A percentile compares a stretch with the other conserved stretches of the same genome.
These are phyloP conservation scores for Cubamyces lactineus DNA, from an alignment of 768 basidiomycete species.

Conservation along the genomic window DNA sequence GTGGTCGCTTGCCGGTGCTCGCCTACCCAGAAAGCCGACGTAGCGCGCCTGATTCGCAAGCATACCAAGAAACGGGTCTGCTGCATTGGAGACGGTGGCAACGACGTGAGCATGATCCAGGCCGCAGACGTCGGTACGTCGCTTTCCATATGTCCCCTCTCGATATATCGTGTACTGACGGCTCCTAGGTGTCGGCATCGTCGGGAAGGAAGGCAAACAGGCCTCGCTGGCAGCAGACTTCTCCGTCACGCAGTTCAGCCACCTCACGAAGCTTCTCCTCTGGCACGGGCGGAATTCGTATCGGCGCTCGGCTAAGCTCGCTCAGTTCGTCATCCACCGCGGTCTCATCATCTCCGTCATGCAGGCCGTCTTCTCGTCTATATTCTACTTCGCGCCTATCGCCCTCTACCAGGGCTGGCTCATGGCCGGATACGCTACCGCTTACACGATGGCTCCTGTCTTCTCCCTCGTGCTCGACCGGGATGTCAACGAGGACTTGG, in stretches of 20 bases:
- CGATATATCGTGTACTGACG: constrained; percentile 2
- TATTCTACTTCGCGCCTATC: constrained; percentile 94
- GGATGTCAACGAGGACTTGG: constrained; percentile 95
- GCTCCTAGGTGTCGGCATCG: constrained; percentile 85
- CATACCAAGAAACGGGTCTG: constrained; percentile 95
- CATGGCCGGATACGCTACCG: constrained; percentile 94
- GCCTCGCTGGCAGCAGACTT: constrained; percentile 99
- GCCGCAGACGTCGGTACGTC: constrained; percentile 95
- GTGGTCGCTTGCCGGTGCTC: constrained; percentile 98
- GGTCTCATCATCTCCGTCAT: constrained; percentile 97
- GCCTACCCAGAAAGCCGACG: constrained; percentile 98
- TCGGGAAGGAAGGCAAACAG: constrained; percentile 98
- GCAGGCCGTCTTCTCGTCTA: constrained; percentile 94
- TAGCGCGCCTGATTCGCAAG: constrained; percentile 88
- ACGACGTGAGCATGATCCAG: constrained; percentile 99
- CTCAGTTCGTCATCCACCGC: constrained; percentile 98
- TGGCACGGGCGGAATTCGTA: constrained; percentile 99
- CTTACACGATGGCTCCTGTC: constrained; percentile 98
- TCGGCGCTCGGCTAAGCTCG: constrained; percentile 95
- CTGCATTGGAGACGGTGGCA: constrained; percentile 98
- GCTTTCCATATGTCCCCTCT: neutral
- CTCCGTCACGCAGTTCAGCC: constrained; percentile 95
- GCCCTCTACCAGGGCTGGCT: constrained; percentile 98
- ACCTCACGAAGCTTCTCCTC: constrained; percentile 91
- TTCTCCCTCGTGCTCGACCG: constrained; percentile 96